Evolutionary conservation across 805 yeast genomes (phyloP).

Genomic region (Lipomyces yamadae): DNA sequence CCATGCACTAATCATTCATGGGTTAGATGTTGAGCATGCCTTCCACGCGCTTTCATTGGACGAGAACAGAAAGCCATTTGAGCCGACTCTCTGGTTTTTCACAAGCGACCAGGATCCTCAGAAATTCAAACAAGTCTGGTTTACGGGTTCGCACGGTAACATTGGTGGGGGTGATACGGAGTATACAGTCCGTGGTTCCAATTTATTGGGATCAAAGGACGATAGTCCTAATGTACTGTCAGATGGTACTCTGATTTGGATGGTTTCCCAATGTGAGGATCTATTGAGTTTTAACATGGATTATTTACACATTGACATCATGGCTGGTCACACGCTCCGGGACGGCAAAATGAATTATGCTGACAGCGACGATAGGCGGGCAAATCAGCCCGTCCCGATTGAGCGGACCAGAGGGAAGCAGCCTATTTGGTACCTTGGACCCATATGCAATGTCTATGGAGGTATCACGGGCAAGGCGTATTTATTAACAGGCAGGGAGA

Average conservation of each 20-base stretch:
- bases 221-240: slow-evolving; percentile 18
- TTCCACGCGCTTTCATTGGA: slow-evolving; percentile 33
- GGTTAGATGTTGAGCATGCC: slow-evolving; percentile 28
- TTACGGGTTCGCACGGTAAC: slow-evolving; percentile 26
- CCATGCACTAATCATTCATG: background rate
- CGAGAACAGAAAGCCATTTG: slow-evolving; percentile 25
- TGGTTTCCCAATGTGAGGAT: slow-evolving; percentile 22
- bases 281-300: slow-evolving; percentile 15
- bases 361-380: too few relatives aligned
- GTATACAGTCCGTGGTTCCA: background rate
- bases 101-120: background rate
- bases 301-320: slow-evolving; percentile 17
- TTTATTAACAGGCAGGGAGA: background rate
- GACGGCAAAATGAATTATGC: slow-evolving; percentile 1
- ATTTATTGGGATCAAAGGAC: too few relatives aligned
- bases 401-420: slow-evolving; percentile 1
- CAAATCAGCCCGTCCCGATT: background rate
- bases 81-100: slow-evolving; percentile 31
- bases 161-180: slow-evolving; percentile 31
- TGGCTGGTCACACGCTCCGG: slow-evolving; percentile 7
- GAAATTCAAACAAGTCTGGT: slow-evolving; percentile 33
- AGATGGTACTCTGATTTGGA: slow-evolving; percentile 34
- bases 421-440: slow-evolving; percentile 28
- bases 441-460: slow-evolving; percentile 17
- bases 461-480: background rate